These are phyloP conservation scores for Deinandra increscens DNA, from an alignment of 129 eudicot genomes.

Conservation along the genomic window DNA sequence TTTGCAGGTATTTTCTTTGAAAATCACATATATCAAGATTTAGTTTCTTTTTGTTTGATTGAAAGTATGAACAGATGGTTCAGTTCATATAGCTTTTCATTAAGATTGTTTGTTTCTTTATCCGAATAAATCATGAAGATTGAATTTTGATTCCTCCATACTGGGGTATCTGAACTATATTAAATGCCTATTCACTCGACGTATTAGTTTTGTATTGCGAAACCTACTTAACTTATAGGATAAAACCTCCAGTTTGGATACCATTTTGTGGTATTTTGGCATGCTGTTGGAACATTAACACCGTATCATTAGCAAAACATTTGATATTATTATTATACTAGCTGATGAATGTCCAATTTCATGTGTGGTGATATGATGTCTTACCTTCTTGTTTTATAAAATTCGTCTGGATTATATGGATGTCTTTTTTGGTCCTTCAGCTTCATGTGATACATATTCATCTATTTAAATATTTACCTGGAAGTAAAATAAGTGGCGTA, in stretches of 20 bases:
- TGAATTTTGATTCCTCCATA: background rate
- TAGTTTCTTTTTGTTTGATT: background rate
- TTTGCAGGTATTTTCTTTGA: slow-evolving; percentile 57
- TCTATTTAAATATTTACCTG: too few species aligned
- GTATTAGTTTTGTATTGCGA: too few species aligned
- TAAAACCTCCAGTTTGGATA: too few species aligned
- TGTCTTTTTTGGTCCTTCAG: background rate
- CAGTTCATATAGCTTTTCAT: too few species aligned
- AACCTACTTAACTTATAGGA: too few species aligned
- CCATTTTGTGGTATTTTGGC: too few species aligned
- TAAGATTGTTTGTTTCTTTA: too few species aligned
- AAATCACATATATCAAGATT: background rate
- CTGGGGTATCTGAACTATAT: background rate
- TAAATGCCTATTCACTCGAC: too few species aligned
- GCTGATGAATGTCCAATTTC: slow-evolving; percentile 4
- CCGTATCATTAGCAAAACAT: background rate
- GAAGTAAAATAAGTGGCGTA: background rate
- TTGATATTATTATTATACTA: background rate
- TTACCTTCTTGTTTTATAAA: slow-evolving; percentile 1
- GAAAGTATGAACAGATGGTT: background rate
- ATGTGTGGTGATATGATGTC: background rate
- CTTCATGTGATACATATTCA: background rate
- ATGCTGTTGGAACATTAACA: too few species aligned
- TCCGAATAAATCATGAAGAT: too few species aligned
- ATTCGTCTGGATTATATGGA: background rate